phyloP scores from a whole-genome alignment of 1,139 yeast genomes.

The Kurtzmaniella quercitrusa region DNA sequence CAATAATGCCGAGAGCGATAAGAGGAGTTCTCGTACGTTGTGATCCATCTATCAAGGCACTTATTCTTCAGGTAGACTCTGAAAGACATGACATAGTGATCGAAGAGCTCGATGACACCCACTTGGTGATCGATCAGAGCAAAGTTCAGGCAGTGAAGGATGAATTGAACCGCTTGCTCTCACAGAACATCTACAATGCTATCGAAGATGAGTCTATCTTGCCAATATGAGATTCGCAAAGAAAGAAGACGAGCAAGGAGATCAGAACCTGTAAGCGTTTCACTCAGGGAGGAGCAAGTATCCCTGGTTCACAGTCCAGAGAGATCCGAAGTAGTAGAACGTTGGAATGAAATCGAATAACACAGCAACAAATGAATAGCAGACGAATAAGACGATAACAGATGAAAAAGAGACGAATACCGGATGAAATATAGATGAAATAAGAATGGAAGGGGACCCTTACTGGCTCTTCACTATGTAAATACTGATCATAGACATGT shows the following conservation, averaged over 20 bases:
- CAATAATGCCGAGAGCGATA: conserved; percentile 41
- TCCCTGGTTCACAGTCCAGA: too few relatives aligned
- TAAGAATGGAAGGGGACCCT: too few relatives aligned
- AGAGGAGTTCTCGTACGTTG: conserved; percentile 49
- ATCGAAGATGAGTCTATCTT: conserved; percentile 46
- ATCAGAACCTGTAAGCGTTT: too few relatives aligned
- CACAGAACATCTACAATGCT: conserved; percentile 83
- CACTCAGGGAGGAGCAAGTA: too few relatives aligned
- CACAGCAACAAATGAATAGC: too few relatives aligned
- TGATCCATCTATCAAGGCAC: conserved; percentile 89
- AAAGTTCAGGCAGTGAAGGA: conserved; percentile 71
- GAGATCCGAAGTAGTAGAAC: too few relatives aligned
- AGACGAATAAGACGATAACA: too few relatives aligned
- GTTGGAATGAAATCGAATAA: too few relatives aligned
- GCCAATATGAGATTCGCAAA: not conserved
- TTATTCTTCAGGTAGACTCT: conserved; percentile 76
- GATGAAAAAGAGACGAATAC: too few relatives aligned
- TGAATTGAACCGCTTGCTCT: conserved; percentile 69
- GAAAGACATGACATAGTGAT: conserved; percentile 69
- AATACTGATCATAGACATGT: too few relatives aligned
- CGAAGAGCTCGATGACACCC: conserved; percentile 88
- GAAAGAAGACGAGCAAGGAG: not conserved
- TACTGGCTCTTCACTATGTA: too few relatives aligned
- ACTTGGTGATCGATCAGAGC: conserved; percentile 71
- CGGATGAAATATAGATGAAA: too few relatives aligned